Evolutionary conservation across 2,329 filamentous ascomycete genomes (phyloP), one percentile per base, ranked within the genome.

Genomic region (Mariannaea elegans): DNA sequence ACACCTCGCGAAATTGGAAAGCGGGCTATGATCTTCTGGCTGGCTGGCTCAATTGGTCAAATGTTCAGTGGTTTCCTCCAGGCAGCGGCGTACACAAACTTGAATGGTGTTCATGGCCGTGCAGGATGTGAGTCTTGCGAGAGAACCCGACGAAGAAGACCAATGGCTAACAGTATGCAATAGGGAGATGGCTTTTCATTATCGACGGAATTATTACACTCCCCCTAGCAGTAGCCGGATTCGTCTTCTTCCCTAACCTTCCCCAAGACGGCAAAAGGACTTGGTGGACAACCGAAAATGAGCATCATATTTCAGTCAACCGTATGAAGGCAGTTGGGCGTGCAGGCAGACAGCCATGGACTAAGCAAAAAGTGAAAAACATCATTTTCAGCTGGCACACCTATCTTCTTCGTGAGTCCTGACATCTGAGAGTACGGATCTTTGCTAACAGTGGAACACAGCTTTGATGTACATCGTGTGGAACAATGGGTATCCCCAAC

Each of bases 1-100:
- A 69, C 64, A 1, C 64, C 64, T 1, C 50, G 60, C 14, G 65
- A 69, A 12, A 66, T 69, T 2, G 64, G 64, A 19, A 66, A 67
- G 38, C 56, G 63, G 14, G 46, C 62, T 21, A 64, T 62, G 58
- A 49, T 69, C 13, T 68, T 68, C 18, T 68, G 62, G 62, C 7
- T 69, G 10, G 65, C 64, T 10, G 62, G 64, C 12, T 61, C 60
- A 0, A 19, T 65, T 4, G 66, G 63, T 3, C 27, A 39, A 4
- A 62, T 65, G 56, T 62, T 65, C 13, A 62, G 58, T 29, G 63
- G 63, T 13, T 60, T 62, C 50, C 47, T 65, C 4, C 63, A 65
- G 19, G 58, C 62, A 3, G 63, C 63, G 10, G 61, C 63, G 7
- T 64, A 62, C n/a, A 60, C 56, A 8, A 62, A 64, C 19, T 31